phyloP scores from a whole-genome alignment of 2,329 filamentous ascomycete genomes.

The Hyphodiscus sp. region DNA sequence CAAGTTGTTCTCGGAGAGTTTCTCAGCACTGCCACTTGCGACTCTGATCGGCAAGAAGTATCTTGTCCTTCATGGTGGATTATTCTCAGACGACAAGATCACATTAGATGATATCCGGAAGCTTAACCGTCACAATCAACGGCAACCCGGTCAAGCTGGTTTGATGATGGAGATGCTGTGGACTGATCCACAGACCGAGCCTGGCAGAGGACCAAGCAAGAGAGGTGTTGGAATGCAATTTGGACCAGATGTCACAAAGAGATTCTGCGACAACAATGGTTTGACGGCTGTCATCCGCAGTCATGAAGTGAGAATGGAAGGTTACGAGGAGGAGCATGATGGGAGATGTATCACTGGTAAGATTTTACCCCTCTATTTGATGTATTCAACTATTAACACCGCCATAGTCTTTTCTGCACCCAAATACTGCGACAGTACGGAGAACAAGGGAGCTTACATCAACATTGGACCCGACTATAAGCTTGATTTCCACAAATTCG shows the following conservation, averaged over 20 bases:
- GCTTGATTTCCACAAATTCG: conserved; percentile 86
- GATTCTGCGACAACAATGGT: conserved; percentile 93
- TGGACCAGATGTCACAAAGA: conserved; percentile 90
- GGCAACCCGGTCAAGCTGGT: conserved; percentile 86
- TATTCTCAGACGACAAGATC: conserved; percentile 92
- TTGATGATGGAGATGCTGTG: conserved; percentile 99
- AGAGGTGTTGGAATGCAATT: conserved; percentile 95
- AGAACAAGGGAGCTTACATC: conserved; percentile 98
- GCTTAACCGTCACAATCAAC: conserved; percentile 81
- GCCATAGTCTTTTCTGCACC: conserved; percentile 84
- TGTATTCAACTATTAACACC: conserved; percentile 11
- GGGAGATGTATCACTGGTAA: conserved; percentile 88
- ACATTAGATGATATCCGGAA: conserved; percentile 92
- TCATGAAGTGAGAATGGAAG: conserved; percentile 97
- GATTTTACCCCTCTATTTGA: conserved; percentile 15
- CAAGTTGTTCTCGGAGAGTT: conserved; percentile 97
- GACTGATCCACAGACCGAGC: conserved; percentile 87
- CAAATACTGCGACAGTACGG: conserved; percentile 94
- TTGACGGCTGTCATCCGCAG: conserved; percentile 93
- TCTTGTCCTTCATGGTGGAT: conserved; percentile 85
- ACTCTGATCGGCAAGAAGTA: conserved; percentile 88
- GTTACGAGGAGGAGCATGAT: conserved; percentile 97
- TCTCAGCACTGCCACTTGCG: conserved; percentile 86
- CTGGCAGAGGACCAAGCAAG: conserved; percentile 90
- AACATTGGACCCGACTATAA: conserved; percentile 91